Evolutionary conservation across 129 eudicot genomes (phyloP).

Genomic region (Flaveria brownii): DNA sequence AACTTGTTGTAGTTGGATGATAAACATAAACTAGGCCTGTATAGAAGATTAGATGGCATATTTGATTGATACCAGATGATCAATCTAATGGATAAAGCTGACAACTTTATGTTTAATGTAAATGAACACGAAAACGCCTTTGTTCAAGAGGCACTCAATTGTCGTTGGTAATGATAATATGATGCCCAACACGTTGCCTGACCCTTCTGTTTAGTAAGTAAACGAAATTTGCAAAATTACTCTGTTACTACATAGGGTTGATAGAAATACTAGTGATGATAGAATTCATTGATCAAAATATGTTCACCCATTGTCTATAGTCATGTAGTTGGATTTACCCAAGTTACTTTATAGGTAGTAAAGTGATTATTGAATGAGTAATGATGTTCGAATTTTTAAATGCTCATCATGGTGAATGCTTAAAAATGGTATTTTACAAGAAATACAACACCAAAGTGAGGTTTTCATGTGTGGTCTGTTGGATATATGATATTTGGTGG

Average conservation of each 20-base stretch:
- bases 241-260: background rate
- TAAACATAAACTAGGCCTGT: background rate
- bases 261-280: background rate
- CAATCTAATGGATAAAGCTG: background rate
- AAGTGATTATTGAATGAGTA: background rate
- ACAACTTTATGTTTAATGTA: background rate
- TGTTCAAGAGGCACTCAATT: background rate
- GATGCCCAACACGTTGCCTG: background rate
- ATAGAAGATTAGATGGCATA: background rate
- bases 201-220: background rate
- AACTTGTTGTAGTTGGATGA: background rate
- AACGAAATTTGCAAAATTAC: background rate
- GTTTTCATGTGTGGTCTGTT: constrained; percentile 10
- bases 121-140: background rate
- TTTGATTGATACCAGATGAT: background rate
- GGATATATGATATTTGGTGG: background rate
- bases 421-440: background rate
- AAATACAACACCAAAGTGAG: background rate
- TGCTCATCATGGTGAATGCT: background rate
- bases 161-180: background rate
- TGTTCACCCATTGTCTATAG: background rate
- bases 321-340: background rate
- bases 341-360: background rate
- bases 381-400: background rate
- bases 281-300: background rate